phyloP scores from a whole-genome alignment of 2,329 filamentous ascomycete genomes.

The Scedosporium aurantiacum region DNA sequence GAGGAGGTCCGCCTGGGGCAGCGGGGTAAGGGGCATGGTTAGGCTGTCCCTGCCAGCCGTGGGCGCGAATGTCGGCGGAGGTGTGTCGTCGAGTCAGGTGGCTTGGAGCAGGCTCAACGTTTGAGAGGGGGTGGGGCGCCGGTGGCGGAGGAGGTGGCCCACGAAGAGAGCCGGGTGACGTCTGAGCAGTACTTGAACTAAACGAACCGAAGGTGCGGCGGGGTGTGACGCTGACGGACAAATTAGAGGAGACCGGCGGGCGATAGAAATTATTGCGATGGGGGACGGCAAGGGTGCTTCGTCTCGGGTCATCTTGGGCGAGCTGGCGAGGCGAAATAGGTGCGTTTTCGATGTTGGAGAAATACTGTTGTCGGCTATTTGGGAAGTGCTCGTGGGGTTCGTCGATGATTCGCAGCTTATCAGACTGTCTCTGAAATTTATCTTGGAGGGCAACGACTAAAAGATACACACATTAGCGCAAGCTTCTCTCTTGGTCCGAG shows the following conservation, averaged over 20 bases:
- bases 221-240: conserved; percentile 65
- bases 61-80: conserved; percentile 86
- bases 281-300: conserved; percentile 55
- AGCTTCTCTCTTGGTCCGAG: neutral
- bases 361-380: conserved; percentile 50
- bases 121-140: conserved; percentile 53
- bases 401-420: conserved; percentile 44
- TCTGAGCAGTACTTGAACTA: conserved; percentile 55
- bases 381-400: conserved; percentile 57
- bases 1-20: conserved; percentile 35
- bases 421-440: conserved; percentile 51
- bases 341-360: conserved; percentile 57
- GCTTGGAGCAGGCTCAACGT: conserved; percentile 50
- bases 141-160: conserved; percentile 51
- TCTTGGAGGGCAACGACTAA: conserved; percentile 45
- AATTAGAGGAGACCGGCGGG: conserved; percentile 68
- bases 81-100: conserved; percentile 79
- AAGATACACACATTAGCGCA: neutral
- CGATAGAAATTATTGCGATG: conserved; percentile 57
- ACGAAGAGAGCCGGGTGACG: conserved; percentile 49
- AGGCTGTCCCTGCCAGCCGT: conserved; percentile 58
- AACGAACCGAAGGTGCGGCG: conserved; percentile 80
- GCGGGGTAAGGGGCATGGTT: neutral
- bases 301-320: conserved; percentile 72
- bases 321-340: conserved; percentile 82